Percentiles rank a stretch among this genome's conserved stretches.
Evolutionary conservation across 2,329 filamentous ascomycete species (phyloP).

Genomic region (Penicillium sp.): DNA sequence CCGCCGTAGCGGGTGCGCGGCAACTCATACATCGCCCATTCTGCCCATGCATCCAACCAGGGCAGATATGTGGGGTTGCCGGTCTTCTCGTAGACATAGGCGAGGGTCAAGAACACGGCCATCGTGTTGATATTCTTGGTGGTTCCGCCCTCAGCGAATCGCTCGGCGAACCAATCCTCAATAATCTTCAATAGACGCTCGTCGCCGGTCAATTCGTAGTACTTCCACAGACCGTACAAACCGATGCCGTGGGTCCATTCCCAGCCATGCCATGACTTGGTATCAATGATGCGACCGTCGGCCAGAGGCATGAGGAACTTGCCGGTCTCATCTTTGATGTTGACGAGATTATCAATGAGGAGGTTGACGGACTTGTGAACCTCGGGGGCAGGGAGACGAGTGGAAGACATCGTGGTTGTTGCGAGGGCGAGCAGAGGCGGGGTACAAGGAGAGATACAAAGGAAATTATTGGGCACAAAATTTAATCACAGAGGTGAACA

Average conservation of each 20-base stretch:
- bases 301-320: conserved; percentile 70
- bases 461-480: neutral
- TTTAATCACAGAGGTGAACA: neutral
- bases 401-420: conserved; percentile 19
- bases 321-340: conserved; percentile 74
- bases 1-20: conserved; percentile 69
- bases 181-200: conserved; percentile 64
- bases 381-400: conserved; percentile 31
- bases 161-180: conserved; percentile 70
- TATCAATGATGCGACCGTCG: conserved; percentile 77
- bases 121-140: conserved; percentile 88
- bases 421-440: neutral
- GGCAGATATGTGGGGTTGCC: conserved; percentile 68
- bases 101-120: conserved; percentile 74
- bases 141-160: conserved; percentile 69
- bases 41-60: conserved; percentile 79
- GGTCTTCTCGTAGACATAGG: conserved; percentile 76
- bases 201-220: conserved; percentile 72
- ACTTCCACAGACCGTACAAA: conserved; percentile 80
- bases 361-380: conserved; percentile 62
- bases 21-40: conserved; percentile 79
- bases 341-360: conserved; percentile 73
- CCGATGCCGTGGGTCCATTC: conserved; percentile 82
- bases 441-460: neutral
- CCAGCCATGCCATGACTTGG: conserved; percentile 76